Evolutionary conservation across 768 basidiomycete genomes (phyloP).

Genomic region (Trametes sanguinea): DNA sequence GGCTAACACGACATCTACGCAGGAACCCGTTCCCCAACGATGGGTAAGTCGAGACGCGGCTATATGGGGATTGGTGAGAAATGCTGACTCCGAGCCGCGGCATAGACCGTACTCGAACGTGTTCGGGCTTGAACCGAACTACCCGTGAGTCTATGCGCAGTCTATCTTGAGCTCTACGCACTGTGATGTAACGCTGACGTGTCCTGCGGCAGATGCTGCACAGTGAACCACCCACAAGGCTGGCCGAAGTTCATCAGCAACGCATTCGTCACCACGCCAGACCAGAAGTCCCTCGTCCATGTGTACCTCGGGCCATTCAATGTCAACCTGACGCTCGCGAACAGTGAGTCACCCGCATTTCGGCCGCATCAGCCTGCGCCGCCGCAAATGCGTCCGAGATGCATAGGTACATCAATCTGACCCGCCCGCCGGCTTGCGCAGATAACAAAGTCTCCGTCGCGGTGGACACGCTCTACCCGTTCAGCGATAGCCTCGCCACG

Average conservation of each 20-base stretch:
- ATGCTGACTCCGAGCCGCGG: not conserved
- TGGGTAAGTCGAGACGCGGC: slow-evolving; percentile 37
- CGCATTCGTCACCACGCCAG: slow-evolving; percentile 51
- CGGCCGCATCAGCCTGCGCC: not conserved
- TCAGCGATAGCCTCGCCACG: slow-evolving; percentile 50
- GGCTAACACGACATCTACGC: not conserved
- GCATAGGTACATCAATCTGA: too few species aligned
- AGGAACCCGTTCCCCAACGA: slow-evolving; percentile 57
- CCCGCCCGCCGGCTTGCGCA: slow-evolving; percentile 15
- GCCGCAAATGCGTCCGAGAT: not conserved
- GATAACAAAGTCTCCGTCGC: slow-evolving; percentile 46
- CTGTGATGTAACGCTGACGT: not conserved
- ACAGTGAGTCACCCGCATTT: slow-evolving; percentile 30
- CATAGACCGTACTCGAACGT: slow-evolving; percentile 49
- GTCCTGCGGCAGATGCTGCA: slow-evolving; percentile 43
- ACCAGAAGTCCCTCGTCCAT: slow-evolving; percentile 48
- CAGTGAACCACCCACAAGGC: slow-evolving; percentile 55
- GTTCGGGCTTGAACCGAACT: slow-evolving; percentile 52
- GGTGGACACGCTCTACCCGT: slow-evolving; percentile 53
- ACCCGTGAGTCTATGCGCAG: slow-evolving; percentile 39
- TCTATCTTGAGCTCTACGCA: not conserved
- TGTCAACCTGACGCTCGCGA: slow-evolving; percentile 41
- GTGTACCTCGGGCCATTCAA: slow-evolving; percentile 52
- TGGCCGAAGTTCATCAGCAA: slow-evolving; percentile 58
- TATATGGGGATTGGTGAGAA: not conserved